A percentile compares a stretch with the other conserved stretches of the same genome.
These are phyloP conservation scores for Solanum medicagineum DNA, from an alignment of 257 asterid species.

Conservation along the genomic window DNA sequence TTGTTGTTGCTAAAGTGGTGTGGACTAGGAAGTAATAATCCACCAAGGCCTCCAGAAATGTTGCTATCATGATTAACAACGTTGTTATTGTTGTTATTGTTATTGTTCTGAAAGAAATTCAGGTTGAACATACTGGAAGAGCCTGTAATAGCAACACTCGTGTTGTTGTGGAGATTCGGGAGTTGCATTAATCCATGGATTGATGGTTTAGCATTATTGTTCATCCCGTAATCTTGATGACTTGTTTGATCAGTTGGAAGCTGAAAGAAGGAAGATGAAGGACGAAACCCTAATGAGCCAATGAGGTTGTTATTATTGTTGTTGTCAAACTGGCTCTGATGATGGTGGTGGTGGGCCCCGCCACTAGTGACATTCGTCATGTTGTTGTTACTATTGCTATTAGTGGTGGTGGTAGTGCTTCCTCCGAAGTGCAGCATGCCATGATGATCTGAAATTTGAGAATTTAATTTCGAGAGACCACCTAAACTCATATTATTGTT, in stretches of 20 bases:
- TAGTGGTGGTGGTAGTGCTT: conserved; percentile 7
- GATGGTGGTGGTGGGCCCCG: neutral
- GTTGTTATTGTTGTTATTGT: neutral
- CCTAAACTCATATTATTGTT: conserved; percentile 21
- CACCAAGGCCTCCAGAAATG: conserved; percentile 9
- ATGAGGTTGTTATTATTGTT: neutral
- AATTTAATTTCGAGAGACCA: conserved; percentile 36
- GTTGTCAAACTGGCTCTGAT: neutral
- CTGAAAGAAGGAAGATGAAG: conserved; percentile 12
- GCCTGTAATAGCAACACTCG: neutral
- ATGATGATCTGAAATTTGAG: neutral
- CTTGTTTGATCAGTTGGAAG: conserved; percentile 7
- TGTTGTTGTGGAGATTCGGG: conserved; percentile 39
- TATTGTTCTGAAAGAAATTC: conserved; percentile 36
- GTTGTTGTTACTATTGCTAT: neutral
- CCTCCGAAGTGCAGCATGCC: neutral
- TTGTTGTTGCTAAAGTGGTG: neutral
- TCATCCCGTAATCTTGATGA: conserved; percentile 9
- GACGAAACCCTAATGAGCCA: neutral
- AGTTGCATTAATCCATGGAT: conserved; percentile 54
- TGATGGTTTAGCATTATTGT: conserved; percentile 13
- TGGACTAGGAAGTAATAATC: conserved; percentile 2
- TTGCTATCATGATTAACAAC: neutral
- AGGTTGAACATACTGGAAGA: conserved; percentile 34
- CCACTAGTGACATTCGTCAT: neutral